phyloP scores from a whole-genome alignment of 768 basidiomycete species.

The Lactifluus subvellereus region DNA sequence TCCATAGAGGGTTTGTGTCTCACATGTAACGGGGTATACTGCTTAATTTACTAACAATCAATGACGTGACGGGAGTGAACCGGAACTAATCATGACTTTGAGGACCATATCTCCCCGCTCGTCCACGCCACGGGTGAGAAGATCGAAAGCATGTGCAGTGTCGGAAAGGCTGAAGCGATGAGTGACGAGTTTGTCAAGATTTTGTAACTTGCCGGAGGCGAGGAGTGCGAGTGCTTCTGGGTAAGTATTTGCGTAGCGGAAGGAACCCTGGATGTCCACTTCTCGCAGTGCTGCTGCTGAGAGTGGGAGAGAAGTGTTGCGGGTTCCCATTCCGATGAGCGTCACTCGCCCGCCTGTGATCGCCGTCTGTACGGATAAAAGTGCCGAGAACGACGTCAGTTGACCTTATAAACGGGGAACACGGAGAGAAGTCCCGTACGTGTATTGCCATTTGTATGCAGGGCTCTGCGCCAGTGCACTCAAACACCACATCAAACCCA shows the following conservation, averaged over 20 bases:
- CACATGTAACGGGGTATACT: conserved; percentile 19
- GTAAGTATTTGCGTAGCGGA: conserved; percentile 89
- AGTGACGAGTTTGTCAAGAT: conserved; percentile 70
- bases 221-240: conserved; percentile 71
- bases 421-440: conserved; percentile 47
- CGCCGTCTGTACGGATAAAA: conserved; percentile 51
- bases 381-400: conserved; percentile 18
- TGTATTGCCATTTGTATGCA: conserved; percentile 89
- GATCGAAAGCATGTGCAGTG: conserved; percentile 72
- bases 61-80: conserved; percentile 6
- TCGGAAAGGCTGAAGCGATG: conserved; percentile 66
- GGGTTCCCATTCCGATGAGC: conserved; percentile 94
- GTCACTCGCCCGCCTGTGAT: conserved; percentile 83
- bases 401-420: conserved; percentile 4
- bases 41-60: conserved; percentile 10
- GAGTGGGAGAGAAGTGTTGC: conserved; percentile 76
- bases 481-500: conserved; percentile 90
- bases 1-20: background rate
- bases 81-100: conserved; percentile 75
- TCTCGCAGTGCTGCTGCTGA: conserved; percentile 79
- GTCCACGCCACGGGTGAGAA: conserved; percentile 71
- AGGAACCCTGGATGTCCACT: conserved; percentile 88
- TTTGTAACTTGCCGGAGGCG: conserved; percentile 55
- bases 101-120: conserved; percentile 77
- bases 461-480: conserved; percentile 91